phyloP scores from a whole-genome alignment of 306 rosid species.

The Pterocarpus santalinus region DNA sequence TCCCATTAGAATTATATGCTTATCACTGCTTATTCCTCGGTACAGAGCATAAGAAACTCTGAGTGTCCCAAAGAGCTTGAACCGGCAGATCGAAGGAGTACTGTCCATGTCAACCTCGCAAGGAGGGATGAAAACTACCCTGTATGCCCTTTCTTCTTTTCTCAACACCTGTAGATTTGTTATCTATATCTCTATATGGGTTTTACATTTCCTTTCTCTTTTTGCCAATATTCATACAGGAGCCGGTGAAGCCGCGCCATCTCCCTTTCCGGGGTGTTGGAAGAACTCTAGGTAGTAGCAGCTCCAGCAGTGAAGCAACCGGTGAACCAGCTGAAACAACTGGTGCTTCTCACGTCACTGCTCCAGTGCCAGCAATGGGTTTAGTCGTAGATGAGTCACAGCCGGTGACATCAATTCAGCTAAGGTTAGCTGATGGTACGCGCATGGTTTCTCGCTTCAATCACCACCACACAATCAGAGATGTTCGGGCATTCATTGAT shows the following conservation, averaged over 20 bases:
- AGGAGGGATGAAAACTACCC: conserved; percentile 83
- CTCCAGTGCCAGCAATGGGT: conserved; percentile 72
- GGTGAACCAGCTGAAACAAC: conserved; percentile 52
- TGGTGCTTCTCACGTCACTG: conserved; percentile 48
- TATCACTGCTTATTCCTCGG: conserved; percentile 41
- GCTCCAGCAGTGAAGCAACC: conserved; percentile 47
- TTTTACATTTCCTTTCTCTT: conserved; percentile 7
- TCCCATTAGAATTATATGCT: conserved; percentile 14
- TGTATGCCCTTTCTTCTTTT: conserved; percentile 51
- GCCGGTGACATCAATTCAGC: conserved; percentile 88
- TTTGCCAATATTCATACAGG: conserved; percentile 58
- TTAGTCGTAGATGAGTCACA: conserved; percentile 73
- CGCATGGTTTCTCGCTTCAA: conserved; percentile 96
- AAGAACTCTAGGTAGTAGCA: conserved; percentile 79
- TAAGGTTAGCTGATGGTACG: conserved; percentile 94
- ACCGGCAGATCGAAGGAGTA: conserved; percentile 67
- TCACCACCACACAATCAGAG: conserved; percentile 84
- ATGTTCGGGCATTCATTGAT: conserved; percentile 81
- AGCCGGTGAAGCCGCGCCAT: conserved; percentile 65
- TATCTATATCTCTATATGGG: background rate
- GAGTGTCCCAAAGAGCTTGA: conserved; percentile 90
- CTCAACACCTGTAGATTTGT: conserved; percentile 22
- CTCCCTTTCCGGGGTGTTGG: conserved; percentile 84
- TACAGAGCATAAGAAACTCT: conserved; percentile 90
- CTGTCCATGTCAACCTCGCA: conserved; percentile 73